Evolutionary conservation across 164 flowering plant species (phyloP), one percentile per base, ranked within the genome.

Genomic region (Nymphaea thermarum): DNA sequence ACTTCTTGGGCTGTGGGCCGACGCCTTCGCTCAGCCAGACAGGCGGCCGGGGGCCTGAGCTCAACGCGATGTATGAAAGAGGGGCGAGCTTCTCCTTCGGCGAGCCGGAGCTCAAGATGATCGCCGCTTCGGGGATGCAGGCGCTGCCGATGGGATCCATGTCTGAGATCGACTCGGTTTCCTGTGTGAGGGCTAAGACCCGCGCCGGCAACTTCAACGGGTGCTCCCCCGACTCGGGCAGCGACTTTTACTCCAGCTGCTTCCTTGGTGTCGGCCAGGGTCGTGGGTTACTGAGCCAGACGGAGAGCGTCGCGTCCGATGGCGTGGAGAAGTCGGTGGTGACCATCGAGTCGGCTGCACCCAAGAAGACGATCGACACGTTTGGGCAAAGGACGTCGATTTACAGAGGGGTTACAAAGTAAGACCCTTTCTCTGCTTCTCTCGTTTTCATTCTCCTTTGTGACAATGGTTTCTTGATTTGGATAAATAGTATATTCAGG

Each of bases 381-480:
- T 89, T 89, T 70, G 96, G 96, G 16, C 98, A 89, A 73, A 80
- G 98, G 71, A 92, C 98, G 17, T 92, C 98, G 1, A 83, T 89
- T 69, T 92, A 89, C 84, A 76, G 96, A 77, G 98, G 98, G 3
- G 98, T 92, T 25, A 92, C 98, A 2, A 86, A 92, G 98, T 92
- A 51, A 15, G 15, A 0, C 6, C 4, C 55, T 2, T 12, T 47
- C 55, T 47, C 57, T 51, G 12, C 14, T 15, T 51, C 57, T 51
- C 57, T 51, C 57, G 5, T 15, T 51, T 15, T 51, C 57, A 15
- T 51, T 10, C 4, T 8, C 57, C 12, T 4, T 8, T 51, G 0
- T 51, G 57, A 8, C 57, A 3, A 51, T 51, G 14, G 8, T 51
- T 51, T 51, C 14, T 51, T 51, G 57, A 8, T 51, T 51, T 51